Conservation (phyloP, 331 rosid species). For the Prunus yedoensis region DNA sequence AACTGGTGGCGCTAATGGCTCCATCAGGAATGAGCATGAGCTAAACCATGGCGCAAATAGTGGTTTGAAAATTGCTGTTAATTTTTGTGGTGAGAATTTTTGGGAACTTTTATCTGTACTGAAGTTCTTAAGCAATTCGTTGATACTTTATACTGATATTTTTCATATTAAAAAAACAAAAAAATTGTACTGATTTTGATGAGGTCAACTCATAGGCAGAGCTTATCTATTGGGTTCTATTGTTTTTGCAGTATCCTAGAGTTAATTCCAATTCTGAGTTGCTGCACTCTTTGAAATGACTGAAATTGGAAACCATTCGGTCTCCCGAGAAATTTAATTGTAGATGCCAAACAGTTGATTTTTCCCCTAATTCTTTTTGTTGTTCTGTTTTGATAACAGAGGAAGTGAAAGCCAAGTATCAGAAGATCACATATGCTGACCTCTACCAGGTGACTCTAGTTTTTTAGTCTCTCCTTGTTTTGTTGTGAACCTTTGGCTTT, state of each 20-base stretch:
- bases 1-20: constrained; percentile 52
- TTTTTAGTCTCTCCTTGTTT: background rate
- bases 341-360: background rate
- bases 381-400: constrained; percentile 28
- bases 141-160: background rate
- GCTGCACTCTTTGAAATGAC: background rate
- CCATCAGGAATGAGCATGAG: constrained; percentile 44
- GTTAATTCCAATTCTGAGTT: background rate
- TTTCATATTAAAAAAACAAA: no score
- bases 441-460: constrained; percentile 36
- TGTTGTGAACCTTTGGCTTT: background rate
- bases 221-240: background rate
- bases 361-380: background rate
- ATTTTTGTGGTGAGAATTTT: constrained; percentile 40
- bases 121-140: no score
- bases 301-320: background rate
- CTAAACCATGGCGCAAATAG: constrained; percentile 42
- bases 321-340: background rate
- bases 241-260: background rate
- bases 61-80: constrained; percentile 50
- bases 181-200: background rate
- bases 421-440: constrained; percentile 53
- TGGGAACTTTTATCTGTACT: background rate
- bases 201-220: background rate
- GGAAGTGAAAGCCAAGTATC: constrained; percentile 52